Conservation (phyloP, 371 early-diverging fungal genomes). For the Mortierella sp. region DNA sequence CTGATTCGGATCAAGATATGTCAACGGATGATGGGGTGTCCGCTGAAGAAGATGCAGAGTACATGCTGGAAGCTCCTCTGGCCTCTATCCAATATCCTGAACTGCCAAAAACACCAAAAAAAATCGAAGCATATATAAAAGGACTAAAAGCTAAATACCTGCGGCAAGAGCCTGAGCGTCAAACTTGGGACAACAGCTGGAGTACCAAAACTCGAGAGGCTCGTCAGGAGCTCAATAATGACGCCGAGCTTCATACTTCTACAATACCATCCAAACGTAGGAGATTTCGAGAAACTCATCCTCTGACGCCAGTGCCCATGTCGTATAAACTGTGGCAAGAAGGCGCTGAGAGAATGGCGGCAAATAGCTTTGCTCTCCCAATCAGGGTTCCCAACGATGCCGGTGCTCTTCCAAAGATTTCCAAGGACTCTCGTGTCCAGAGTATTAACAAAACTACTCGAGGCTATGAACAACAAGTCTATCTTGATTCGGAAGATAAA, state of each 20-base stretch:
- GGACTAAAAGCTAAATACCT: not conserved
- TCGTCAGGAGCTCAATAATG: not conserved
- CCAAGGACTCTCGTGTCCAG: not conserved
- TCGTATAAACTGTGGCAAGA: slow-evolving; percentile 20
- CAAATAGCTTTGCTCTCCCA: slow-evolving; percentile 23
- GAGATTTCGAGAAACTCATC: slow-evolving; percentile 21
- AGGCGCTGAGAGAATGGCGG: slow-evolving; percentile 15
- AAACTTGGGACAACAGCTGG: slow-evolving; percentile 25
- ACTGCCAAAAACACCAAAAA: not conserved
- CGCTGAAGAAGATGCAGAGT: slow-evolving; percentile 34
- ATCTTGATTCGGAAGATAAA: not conserved
- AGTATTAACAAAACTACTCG: slow-evolving; percentile 35
- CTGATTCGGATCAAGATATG: slow-evolving; percentile 43
- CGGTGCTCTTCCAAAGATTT: no score
- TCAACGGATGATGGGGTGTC: slow-evolving; percentile 29
- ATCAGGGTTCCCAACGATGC: not conserved
- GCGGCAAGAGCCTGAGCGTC: not conserved
- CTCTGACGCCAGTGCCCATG: slow-evolving; percentile 1
- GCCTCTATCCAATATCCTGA: not conserved
- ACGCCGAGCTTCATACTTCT: not conserved
- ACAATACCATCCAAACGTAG: slow-evolving; percentile 1
- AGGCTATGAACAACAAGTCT: slow-evolving; percentile 22
- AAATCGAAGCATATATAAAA: no score
- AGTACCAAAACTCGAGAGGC: slow-evolving; percentile 10
- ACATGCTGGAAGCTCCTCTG: slow-evolving; percentile 15